phyloP scores from a whole-genome alignment of 768 basidiomycete genomes.

The Trametes gibbosa region DNA sequence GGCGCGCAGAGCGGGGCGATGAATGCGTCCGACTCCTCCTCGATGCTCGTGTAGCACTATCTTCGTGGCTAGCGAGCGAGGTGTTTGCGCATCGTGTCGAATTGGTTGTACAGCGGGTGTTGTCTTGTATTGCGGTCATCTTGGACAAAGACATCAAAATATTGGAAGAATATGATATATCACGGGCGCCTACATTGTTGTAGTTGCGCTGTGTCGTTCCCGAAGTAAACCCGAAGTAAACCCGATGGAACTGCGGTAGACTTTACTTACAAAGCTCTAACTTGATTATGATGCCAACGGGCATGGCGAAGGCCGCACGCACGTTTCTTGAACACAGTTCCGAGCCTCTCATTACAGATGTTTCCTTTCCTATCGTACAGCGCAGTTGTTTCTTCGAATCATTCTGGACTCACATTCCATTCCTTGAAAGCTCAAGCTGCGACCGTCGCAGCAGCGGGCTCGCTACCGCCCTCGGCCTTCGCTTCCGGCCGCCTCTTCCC shows the following conservation, averaged over 20 bases:
- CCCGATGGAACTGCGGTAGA: no score
- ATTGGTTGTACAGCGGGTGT: background rate
- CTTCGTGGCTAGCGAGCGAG: background rate
- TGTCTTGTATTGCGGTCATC: background rate
- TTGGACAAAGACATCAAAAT: background rate
- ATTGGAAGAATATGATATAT: no score
- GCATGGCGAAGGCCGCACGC: no score
- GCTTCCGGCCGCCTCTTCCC: constrained; percentile 32
- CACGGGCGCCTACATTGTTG: no score
- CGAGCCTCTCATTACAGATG: no score
- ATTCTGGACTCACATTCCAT: no score
- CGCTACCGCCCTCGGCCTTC: background rate
- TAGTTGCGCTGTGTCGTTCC: no score
- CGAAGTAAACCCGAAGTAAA: no score
- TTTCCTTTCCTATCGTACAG: background rate
- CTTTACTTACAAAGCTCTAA: no score
- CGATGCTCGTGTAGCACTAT: background rate
- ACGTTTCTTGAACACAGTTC: no score
- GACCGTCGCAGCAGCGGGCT: background rate
- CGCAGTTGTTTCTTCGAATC: no score
- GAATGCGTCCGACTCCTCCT: background rate
- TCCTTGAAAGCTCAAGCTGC: background rate
- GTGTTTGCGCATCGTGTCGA: background rate
- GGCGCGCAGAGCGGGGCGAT: constrained; percentile 25
- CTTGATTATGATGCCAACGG: no score